phyloP scores from a whole-genome alignment of 345 rosid genomes.

The Psidium guajava region DNA sequence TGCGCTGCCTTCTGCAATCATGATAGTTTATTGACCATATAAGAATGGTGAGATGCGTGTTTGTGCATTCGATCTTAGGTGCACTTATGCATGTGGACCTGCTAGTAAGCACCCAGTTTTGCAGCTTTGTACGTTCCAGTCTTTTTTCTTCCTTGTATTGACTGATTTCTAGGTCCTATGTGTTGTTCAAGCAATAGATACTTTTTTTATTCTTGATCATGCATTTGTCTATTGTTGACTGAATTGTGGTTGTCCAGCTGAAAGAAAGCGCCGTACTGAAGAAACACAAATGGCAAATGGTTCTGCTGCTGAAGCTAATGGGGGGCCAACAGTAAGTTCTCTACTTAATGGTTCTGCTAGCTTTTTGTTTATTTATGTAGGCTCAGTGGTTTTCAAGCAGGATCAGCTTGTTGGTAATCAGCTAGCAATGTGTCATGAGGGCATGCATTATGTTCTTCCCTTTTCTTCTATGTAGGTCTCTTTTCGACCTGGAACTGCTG shows the following conservation, averaged over 20 bases:
- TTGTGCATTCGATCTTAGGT: background rate
- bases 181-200: background rate
- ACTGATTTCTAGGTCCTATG: background rate
- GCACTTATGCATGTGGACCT: background rate
- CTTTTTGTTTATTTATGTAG: background rate
- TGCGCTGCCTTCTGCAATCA: background rate
- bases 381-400: background rate
- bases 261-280: slow-evolving; percentile 64
- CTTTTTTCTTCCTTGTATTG: background rate
- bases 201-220: background rate
- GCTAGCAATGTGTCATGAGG: background rate
- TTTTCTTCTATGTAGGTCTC: slow-evolving; percentile 28
- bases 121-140: background rate
- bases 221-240: background rate
- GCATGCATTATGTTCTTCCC: background rate
- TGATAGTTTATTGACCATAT: background rate
- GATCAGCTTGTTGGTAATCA: background rate
- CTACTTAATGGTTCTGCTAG: background rate
- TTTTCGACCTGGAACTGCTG: slow-evolving; percentile 32
- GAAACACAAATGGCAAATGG: slow-evolving; percentile 62
- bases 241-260: slow-evolving; percentile 34
- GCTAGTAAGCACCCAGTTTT: background rate
- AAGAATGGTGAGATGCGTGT: background rate
- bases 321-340: slow-evolving; percentile 46
- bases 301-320: slow-evolving; percentile 31